Percentiles rank a stretch among this genome's conserved stretches.
Evolutionary conservation across 805 yeast genomes (phyloP).

Genomic region (Jamesozyma gamospora): DNA sequence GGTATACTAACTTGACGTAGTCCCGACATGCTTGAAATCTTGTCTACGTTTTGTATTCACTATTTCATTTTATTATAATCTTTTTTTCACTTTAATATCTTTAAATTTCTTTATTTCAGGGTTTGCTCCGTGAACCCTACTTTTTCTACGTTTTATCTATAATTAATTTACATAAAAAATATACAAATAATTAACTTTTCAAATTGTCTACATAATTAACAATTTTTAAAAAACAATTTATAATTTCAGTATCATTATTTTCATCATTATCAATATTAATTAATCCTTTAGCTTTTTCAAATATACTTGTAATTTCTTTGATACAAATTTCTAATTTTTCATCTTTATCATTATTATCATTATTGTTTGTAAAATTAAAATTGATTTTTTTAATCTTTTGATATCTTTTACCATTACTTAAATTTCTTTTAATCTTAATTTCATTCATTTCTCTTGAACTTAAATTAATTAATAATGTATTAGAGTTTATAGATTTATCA

Average conservation of each 20-base stretch:
- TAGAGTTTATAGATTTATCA: conserved; percentile 13
- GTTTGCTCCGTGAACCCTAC: no score
- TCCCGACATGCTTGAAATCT: no score
- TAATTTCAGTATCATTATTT: conserved; percentile 6
- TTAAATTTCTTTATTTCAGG: no score
- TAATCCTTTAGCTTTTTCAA: conserved; percentile 16
- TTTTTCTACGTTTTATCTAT: no score
- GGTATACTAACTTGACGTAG: no score
- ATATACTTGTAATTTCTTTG: conserved; percentile 12
- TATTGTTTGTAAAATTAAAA: not conserved
- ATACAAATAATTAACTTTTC: no score
- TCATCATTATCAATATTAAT: conserved; percentile 5
- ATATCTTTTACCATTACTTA: conserved; percentile 1
- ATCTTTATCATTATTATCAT: not conserved
- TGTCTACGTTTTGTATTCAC: no score
- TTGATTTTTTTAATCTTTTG: conserved; percentile 21
- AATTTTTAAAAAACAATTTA: conserved; percentile 10
- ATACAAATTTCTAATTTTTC: conserved; percentile 10
- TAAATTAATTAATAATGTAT: conserved; percentile 28
- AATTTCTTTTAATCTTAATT: conserved; percentile 20
- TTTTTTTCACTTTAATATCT: no score
- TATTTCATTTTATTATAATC: no score
- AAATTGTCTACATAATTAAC: conserved; percentile 5
- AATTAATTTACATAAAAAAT: no score
- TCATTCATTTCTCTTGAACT: conserved; percentile 33